A percentile compares a stretch with the other conserved stretches of the same genome.
Conservation (phyloP, 2,329 filamentous ascomycete species). For the Paraphoma chrysanthemicola region DNA sequence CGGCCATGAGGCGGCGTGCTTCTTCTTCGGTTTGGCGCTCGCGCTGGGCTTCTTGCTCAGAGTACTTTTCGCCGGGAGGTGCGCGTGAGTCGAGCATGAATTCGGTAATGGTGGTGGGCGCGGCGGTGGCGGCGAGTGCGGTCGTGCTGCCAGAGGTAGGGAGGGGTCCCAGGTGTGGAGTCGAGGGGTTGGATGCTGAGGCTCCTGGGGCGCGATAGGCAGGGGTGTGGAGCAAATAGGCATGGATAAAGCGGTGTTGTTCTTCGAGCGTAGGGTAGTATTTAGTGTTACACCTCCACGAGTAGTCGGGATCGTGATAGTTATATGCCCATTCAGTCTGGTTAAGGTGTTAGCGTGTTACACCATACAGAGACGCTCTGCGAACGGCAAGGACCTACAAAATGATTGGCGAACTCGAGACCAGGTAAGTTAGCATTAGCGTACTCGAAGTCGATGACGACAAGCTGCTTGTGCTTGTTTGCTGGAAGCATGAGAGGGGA, state of each 20-base stretch:
- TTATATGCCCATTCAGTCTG: conserved; percentile 96
- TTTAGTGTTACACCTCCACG: conserved; percentile 72
- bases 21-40: conserved; percentile 68
- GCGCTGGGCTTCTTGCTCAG: conserved; percentile 58
- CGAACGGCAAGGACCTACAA: conserved; percentile 59
- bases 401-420: conserved; percentile 96
- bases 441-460: conserved; percentile 99
- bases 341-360: not conserved
- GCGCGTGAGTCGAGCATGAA: conserved; percentile 78
- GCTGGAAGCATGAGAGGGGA: conserved; percentile 87
- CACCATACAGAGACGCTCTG: not conserved
- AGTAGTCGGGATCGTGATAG: conserved; percentile 76
- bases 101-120: conserved; percentile 54
- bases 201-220: conserved; percentile 65
- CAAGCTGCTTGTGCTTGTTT: conserved; percentile 93
- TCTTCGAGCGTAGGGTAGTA: conserved; percentile 81
- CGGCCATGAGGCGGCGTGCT: conserved; percentile 74
- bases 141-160: conserved; percentile 42
- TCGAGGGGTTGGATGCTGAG: conserved; percentile 56
- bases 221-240: conserved; percentile 84
- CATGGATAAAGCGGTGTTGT: conserved; percentile 82
- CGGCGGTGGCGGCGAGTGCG: conserved; percentile 39
- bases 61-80: conserved; percentile 42
- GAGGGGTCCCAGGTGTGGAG: conserved; percentile 34
- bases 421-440: conserved; percentile 86